Base-by-base conservation (phyloP, 352 stramenopile species). In the Saprolegnia parasitica region DNA sequence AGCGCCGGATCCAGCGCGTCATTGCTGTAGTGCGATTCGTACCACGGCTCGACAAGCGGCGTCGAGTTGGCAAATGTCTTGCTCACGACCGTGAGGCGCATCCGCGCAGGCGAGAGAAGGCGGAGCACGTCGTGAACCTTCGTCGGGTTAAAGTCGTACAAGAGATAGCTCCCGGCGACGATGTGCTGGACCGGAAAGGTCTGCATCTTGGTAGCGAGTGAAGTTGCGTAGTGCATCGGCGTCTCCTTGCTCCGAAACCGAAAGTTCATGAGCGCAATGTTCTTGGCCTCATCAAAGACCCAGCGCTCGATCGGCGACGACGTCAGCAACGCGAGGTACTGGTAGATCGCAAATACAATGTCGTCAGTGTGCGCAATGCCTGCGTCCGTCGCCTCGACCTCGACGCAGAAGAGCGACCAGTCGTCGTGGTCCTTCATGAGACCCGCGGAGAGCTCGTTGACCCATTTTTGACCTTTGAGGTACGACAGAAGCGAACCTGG, bases 401-500 rank as follows among this genome's bases (percentile, higher is more conserved):
- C 89, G 24, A 90, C 79, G 21, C 75, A 76, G 63, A 92, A 90
- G 1, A 90, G 54, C 0, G 71, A 73, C 80, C 80, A 93, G 61
- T 92, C 83, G 65, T 90, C 83, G 46, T 89, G 77, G 68, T 90
- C 83, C 16, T 80, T 76, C 37, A 76, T 82, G n/a, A 90, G 76
- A 5, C 81, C 86, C 6, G 81, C 79, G 0, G 73, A 84, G 15
- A 90, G 73, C 55, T 87, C 78, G 81, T 95, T 80, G 1, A 80
- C 83, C 81, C 81, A 90, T 61, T 90, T 84, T 32, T 87, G 74
- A 5, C 73, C 61, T 74, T 98, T 98, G 37, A 98, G 74, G 68
- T 92, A 93, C 35, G 89, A 96, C 29, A 99, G 66, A 52, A 99
- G 81, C 0, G 93, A 98, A 15, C 90, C 91, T 0, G 76, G 76